Evolutionary conservation across 176 grass and related monocot genomes (phyloP).

Genomic region (Coix lacrymajobi): DNA sequence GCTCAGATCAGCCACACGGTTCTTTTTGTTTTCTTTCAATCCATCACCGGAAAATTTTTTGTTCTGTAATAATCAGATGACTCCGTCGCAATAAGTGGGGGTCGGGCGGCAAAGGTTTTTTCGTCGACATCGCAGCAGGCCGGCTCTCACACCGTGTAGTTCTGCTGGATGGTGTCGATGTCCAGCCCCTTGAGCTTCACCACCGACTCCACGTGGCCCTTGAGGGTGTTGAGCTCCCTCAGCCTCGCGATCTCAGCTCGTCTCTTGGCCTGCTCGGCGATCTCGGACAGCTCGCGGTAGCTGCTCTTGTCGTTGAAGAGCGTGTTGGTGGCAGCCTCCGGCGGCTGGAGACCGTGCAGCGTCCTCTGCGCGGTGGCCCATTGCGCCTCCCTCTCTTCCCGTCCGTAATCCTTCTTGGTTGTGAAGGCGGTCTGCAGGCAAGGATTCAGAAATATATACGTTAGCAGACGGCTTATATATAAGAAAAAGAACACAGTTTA

Average conservation of each 20-base stretch:
- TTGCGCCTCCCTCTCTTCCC: conserved; percentile 84
- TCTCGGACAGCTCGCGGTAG: conserved; percentile 99
- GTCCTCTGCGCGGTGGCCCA: conserved; percentile 95
- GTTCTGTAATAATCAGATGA: conserved; percentile 20
- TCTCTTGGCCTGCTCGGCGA: conserved; percentile 92
- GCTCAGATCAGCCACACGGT: conserved; percentile 35
- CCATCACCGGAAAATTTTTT: conserved; percentile 29
- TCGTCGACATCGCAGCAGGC: neutral
- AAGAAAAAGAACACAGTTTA: neutral
- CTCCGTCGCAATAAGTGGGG: neutral
- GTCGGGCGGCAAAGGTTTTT: neutral
- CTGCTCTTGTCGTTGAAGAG: conserved; percentile 85
- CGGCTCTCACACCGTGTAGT: conserved; percentile 52
- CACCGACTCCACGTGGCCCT: conserved; percentile 60
- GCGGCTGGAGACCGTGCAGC: conserved; percentile 91
- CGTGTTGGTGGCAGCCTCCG: conserved; percentile 22
- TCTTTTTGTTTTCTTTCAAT: conserved; percentile 22
- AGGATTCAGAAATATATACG: neutral
- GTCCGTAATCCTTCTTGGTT: conserved; percentile 96
- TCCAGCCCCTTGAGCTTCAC: conserved; percentile 64
- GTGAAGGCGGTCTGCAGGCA: conserved; percentile 73
- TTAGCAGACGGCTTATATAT: neutral
- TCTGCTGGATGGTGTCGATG: conserved; percentile 63
- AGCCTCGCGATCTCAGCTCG: conserved; percentile 86
- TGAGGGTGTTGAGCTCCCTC: conserved; percentile 51